A percentile compares a stretch with the other conserved stretches of the same genome.
Conservation (phyloP, 2,329 filamentous ascomycete genomes). For the Ciborinia camelliae region DNA sequence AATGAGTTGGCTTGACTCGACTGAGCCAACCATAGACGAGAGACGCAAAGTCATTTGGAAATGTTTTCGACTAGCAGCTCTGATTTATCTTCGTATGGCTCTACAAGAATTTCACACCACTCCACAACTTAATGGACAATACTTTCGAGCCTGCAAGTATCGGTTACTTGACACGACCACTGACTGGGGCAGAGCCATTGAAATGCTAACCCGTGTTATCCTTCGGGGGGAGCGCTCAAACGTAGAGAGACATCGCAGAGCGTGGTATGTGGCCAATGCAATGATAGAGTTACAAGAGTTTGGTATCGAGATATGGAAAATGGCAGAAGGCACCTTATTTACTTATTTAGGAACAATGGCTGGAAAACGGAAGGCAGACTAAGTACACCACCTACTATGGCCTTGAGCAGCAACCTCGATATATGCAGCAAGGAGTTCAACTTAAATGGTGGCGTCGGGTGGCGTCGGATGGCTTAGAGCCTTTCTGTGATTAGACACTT, state of each 20-base stretch:
- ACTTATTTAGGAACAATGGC: not conserved
- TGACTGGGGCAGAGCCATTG: conserved; percentile 2
- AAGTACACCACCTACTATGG: not conserved
- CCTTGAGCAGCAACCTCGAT: not conserved
- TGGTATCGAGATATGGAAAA: not conserved
- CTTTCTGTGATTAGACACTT: not conserved
- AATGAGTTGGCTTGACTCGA: not conserved
- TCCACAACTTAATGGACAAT: not conserved
- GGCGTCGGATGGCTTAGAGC: not conserved
- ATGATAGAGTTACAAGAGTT: not conserved
- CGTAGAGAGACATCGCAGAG: not conserved
- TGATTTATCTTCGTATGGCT: not conserved
- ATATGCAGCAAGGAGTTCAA: not conserved
- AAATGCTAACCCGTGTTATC: not conserved
- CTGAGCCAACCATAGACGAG: not conserved
- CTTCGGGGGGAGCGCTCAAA: not conserved
- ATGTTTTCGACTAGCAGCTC: not conserved
- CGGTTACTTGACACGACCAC: not conserved
- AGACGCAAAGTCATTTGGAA: not conserved
- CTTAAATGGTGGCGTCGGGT: not conserved
- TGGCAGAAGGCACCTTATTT: not conserved
- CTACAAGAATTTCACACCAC: not conserved
- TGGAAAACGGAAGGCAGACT: not conserved
- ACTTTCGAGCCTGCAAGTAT: not conserved
- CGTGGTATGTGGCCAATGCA: not conserved